These are phyloP conservation scores for Botrytis aclada DNA, from an alignment of 2,329 filamentous ascomycete genomes.

Conservation along the genomic window DNA sequence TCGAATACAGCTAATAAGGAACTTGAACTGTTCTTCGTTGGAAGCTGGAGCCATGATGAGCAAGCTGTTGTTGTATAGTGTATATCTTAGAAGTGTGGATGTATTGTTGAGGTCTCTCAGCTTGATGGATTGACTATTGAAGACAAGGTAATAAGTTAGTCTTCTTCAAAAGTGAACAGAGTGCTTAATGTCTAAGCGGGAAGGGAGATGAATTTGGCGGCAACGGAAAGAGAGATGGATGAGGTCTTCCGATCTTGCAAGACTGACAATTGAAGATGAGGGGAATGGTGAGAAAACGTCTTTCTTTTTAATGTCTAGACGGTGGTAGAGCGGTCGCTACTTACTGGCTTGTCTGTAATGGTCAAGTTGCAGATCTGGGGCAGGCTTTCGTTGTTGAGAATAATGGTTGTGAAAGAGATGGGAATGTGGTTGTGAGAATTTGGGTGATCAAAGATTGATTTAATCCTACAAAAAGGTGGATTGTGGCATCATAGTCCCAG, in stretches of 20 bases:
- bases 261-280: conserved; percentile 19
- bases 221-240: neutral
- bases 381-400: conserved; percentile 11
- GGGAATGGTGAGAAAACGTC: conserved; percentile 23
- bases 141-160: neutral
- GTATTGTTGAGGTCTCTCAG: neutral
- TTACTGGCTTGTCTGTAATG: conserved; percentile 27
- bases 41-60: conserved; percentile 48
- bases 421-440: neutral
- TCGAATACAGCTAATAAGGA: conserved; percentile 64
- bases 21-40: conserved; percentile 59
- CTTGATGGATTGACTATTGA: neutral
- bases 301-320: conserved; percentile 25
- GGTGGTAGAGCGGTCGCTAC: conserved; percentile 5
- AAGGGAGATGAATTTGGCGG: neutral
- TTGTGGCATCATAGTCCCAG: neutral
- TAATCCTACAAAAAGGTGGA: neutral
- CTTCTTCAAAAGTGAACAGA: neutral
- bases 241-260: conserved; percentile 17
- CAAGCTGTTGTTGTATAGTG: neutral
- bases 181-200: neutral
- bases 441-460: neutral
- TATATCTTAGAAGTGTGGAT: neutral
- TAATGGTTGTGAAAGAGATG: neutral
- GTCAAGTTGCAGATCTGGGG: conserved; percentile 27